Percentiles rank a stretch among this genome's conserved stretches.
Evolutionary conservation across 768 basidiomycete genomes (phyloP).

Genomic region (Pleurotus pulmonarius): DNA sequence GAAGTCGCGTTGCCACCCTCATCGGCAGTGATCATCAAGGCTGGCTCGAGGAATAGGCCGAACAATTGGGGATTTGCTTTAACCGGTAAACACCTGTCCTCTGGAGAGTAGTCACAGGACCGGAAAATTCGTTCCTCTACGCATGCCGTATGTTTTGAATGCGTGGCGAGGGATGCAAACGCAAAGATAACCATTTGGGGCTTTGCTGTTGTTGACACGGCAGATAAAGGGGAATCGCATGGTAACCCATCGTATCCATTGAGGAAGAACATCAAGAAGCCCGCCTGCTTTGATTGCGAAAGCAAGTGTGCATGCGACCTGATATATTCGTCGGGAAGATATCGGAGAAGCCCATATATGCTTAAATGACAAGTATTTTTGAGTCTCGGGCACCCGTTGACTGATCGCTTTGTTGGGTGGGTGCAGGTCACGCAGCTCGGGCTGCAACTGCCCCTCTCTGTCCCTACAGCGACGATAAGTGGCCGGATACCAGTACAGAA

Average conservation of each 20-base stretch:
- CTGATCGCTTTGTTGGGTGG: too few relatives aligned
- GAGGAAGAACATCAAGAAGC: background rate
- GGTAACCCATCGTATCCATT: background rate
- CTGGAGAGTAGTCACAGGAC: constrained; percentile 22
- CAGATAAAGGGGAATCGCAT: background rate
- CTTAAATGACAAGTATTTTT: too few relatives aligned
- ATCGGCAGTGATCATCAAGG: background rate
- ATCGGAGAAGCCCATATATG: background rate
- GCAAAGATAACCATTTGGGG: background rate
- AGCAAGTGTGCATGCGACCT: background rate
- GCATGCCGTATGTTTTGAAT: background rate
- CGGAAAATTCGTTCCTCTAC: background rate
- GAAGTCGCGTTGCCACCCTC: background rate
- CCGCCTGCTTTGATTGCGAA: background rate
- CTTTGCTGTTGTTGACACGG: background rate
- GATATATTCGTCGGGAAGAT: background rate
- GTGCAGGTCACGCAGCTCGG: too few relatives aligned
- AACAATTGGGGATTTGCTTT: constrained; percentile 23
- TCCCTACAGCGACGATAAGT: too few relatives aligned
- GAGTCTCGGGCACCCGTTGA: too few relatives aligned
- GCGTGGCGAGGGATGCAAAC: background rate
- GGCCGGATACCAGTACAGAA: too few relatives aligned
- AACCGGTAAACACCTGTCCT: constrained; percentile 16
- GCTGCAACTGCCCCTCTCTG: too few relatives aligned
- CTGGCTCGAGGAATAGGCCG: constrained; percentile 24